phyloP scores from a whole-genome alignment of 2,329 filamentous ascomycete species.

The Neopestalotiopsis sp. region DNA sequence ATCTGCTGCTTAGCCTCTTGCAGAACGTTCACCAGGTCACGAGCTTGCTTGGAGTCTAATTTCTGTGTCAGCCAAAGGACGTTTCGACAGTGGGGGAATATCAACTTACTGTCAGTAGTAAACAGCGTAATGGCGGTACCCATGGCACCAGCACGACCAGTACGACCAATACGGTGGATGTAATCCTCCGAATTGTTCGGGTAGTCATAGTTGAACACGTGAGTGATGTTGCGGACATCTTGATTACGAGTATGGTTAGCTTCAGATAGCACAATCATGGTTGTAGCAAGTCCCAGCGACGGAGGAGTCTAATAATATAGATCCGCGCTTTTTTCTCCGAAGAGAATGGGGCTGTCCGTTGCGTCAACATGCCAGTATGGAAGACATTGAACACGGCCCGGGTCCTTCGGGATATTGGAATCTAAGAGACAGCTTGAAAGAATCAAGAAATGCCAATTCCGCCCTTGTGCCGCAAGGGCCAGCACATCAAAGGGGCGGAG shows the following conservation, averaged over 20 bases:
- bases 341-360: conserved; percentile 66
- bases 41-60: conserved; percentile 88
- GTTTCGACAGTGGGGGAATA: not conserved
- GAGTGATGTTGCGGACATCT: conserved; percentile 99
- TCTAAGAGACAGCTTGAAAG: conserved; percentile 72
- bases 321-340: conserved; percentile 59
- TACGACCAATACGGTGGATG: conserved; percentile 95
- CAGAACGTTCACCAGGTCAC: conserved; percentile 92
- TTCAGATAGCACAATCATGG: conserved; percentile 59
- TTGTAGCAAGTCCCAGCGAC: conserved; percentile 70
- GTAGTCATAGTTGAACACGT: conserved; percentile 99
- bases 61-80: conserved; percentile 40
- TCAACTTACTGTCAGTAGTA: conserved; percentile 93
- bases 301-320: conserved; percentile 55
- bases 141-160: conserved; percentile 90
- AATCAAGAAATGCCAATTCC: conserved; percentile 81
- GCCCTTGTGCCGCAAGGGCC: conserved; percentile 72
- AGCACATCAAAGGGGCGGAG: conserved; percentile 75
- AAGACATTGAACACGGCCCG: conserved; percentile 56
- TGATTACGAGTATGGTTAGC: conserved; percentile 77
- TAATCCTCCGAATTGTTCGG: conserved; percentile 99
- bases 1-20: conserved; percentile 98
- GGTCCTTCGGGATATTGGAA: conserved; percentile 61
- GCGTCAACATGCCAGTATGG: conserved; percentile 62
- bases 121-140: conserved; percentile 99